Base-by-base conservation (phyloP, 1,284 basidiomycete species). In the Ganoderma multipileum region DNA sequence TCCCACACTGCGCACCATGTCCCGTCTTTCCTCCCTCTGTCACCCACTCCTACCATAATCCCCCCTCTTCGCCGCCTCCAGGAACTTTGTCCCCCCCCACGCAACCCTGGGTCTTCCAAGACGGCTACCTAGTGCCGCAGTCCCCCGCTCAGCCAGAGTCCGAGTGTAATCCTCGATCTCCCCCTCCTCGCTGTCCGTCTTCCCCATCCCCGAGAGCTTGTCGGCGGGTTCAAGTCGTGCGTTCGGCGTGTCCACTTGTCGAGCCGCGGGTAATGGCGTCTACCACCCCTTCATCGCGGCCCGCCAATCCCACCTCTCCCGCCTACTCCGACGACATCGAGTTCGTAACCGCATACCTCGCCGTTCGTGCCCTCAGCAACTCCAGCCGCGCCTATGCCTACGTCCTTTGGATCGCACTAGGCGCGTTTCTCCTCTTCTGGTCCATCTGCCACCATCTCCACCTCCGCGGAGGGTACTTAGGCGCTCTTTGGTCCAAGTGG, bases 291-390 rank as follows among this genome's bases (percentile, higher is more conserved):
- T 67, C 76, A 26, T 72, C 73, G 30, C 63, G 61, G 42, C 66
- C 70, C 18, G 74, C 84, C 64, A 80, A 87, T 73, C 85, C 85
- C 1, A 78, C 85, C 20, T 82, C 83, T 7, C 88, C 87, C 52
- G 73, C 77, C 38, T 84, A 82, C 70, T 42, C 79, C 9, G 81
- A 88, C 72, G 80, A 83, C 71, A 74, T 82, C 28, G 79, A 87
- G 73, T 90, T 88, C 86, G 81, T 89, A 71, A 84, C 83, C 6
- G 86, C 85, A 33, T 90, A 89, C 72, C 79, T 89, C 57, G 79
- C 81, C 67, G 84, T 86, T 64, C 86, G 88, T 74, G 85, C 84
- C 60, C 82, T 88, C 68, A 86, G 84, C 76, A 71, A 79, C 28
- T 79, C 83, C 2, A 84, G 83, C 70, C 85, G 86, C 71, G 84